Base-by-base conservation (phyloP, 2,329 filamentous ascomycete genomes). In the Cercospora sp. region DNA sequence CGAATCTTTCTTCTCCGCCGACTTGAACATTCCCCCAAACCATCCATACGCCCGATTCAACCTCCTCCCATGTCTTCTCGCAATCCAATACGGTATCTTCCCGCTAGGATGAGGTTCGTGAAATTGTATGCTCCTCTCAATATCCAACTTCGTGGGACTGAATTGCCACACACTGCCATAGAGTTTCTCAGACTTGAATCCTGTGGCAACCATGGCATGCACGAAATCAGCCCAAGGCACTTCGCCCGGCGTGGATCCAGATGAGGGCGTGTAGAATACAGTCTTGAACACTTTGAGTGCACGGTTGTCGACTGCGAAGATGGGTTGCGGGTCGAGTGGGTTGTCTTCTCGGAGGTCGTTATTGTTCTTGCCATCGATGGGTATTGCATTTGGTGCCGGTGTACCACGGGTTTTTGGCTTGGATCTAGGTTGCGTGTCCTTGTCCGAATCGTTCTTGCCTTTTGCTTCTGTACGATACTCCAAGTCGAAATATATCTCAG, bases 151-250 rank as follows among this genome's bases (percentile, higher is more conserved):
- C 3, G 74, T 71, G 2, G 74, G 83, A 13, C 78, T 79, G 69
- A 89, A 89, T 6, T 88, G 85, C 87, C 87, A 89, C 0, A 84
- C 83, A 0, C 84, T 88, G 0, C 85, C 85, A 67, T 87, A 87
- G 0, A 88, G 79, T 75, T 89, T 89, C 75, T 86, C 77, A 0
- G 80, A 80, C 0, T 66, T 66, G 66, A 89, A 88, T 0, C 85
- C 86, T 0, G 78, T 79, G 0, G 79, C 82, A 87, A 83, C 0
- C 84, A 85, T 69, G 83, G 81, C 7, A 86, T 73, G 68, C 86
- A 87, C 62, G 86, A 84, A 7, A 61, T 75, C 86, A 84, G 86
- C 0, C 68, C 68, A 68, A 3, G 66, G 43, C 78, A 87, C 69
- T 70, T 87, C 85, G 3, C 85, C 84, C 0, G 82, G 81, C 0